Conservation (phyloP, 163 green algal species). For the Scenedesmus sp. region DNA sequence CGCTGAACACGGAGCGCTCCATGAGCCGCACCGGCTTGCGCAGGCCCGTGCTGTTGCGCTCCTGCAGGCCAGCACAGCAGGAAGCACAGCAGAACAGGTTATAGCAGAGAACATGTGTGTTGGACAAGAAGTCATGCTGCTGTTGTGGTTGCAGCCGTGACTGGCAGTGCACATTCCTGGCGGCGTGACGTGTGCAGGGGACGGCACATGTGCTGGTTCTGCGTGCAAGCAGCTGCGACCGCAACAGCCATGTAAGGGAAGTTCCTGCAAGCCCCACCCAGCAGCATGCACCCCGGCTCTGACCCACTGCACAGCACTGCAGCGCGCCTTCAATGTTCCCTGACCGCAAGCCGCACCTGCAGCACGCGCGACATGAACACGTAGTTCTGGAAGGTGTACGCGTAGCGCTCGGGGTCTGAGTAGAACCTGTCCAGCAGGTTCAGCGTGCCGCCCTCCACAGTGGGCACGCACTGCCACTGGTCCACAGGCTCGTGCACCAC, state of each 20-base stretch:
- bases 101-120: too few species aligned
- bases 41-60: conserved; percentile 31
- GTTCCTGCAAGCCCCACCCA: too few species aligned
- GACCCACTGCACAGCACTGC: too few species aligned
- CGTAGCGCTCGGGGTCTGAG: conserved; percentile 86
- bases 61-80: conserved; percentile 14
- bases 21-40: conserved; percentile 82
- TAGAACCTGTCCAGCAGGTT: conserved; percentile 86
- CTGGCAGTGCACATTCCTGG: too few species aligned
- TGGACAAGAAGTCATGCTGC: neutral
- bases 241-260: too few species aligned
- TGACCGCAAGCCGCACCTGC: conserved; percentile 65
- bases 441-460: conserved; percentile 38
- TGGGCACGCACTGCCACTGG: conserved; percentile 89
- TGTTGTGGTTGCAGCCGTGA: neutral
- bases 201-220: too few species aligned
- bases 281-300: too few species aligned
- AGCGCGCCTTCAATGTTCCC: neutral
- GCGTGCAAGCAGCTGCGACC: too few species aligned
- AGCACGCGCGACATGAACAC: conserved; percentile 95
- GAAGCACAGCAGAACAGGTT: too few species aligned
- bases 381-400: conserved; percentile 99
- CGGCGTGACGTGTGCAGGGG: too few species aligned
- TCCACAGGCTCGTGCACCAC: conserved; percentile 96
- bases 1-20: conserved; percentile 96